A percentile compares a stretch with the other conserved stretches of the same genome.
Conservation (phyloP, 129 eudicot species). For the Centaurea solstitialis region DNA sequence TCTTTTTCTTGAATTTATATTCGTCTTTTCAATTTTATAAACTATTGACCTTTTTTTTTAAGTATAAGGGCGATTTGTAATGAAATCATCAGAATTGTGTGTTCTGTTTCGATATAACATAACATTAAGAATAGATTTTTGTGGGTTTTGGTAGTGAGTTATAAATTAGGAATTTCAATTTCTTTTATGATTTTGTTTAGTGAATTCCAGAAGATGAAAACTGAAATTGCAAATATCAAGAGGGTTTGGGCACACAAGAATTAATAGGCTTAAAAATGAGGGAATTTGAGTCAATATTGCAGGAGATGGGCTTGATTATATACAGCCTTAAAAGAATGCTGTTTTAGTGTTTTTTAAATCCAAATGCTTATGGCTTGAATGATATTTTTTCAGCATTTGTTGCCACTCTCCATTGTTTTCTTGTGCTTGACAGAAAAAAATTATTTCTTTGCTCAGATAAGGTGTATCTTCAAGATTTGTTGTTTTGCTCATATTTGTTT, state of each 20-base stretch:
- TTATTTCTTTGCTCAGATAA: not conserved
- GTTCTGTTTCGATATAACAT: not conserved
- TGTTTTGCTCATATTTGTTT: constrained; percentile 6
- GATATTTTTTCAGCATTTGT: not conserved
- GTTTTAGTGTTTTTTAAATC: not conserved
- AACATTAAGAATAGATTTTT: not conserved
- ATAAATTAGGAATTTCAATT: not conserved
- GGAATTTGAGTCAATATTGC: not conserved
- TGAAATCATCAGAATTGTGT: not conserved
- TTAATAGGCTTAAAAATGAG: not conserved
- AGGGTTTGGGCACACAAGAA: not conserved
- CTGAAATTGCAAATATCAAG: not conserved
- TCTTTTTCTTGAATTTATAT: not conserved
- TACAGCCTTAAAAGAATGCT: not conserved
- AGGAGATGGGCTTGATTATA: not conserved
- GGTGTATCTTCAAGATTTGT: constrained; percentile 6
- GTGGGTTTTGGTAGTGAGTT: not conserved
- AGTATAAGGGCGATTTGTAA: not conserved
- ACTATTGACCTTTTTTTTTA: not conserved
- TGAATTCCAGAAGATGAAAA: not conserved
- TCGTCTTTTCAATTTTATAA: not conserved
- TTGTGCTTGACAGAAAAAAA: not conserved
- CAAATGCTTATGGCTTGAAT: not conserved
- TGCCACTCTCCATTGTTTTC: not conserved
- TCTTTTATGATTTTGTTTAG: not conserved